These are phyloP conservation scores for Naganishia sp. DNA, from an alignment of 1,284 basidiomycete species.

Conservation along the genomic window DNA sequence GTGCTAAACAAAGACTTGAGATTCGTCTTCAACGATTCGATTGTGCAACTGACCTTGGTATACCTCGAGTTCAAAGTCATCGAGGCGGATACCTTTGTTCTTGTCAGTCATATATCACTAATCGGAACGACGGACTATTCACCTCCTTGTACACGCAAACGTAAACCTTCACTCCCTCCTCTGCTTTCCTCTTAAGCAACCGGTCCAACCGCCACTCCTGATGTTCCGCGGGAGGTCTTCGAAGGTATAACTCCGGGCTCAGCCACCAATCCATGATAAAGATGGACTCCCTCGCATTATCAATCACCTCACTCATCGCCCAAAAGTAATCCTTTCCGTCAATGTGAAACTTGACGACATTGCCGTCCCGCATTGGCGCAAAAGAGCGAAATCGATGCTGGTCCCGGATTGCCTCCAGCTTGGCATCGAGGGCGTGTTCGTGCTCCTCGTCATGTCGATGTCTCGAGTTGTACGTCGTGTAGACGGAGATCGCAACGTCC, in stretches of 20 bases:
- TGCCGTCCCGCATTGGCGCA: constrained; percentile 64
- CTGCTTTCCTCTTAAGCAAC: constrained; percentile 79
- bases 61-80: constrained; percentile 84
- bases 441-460: constrained; percentile 39
- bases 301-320: constrained; percentile 84
- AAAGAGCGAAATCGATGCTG: constrained; percentile 83
- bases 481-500: constrained; percentile 25
- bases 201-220: constrained; percentile 84
- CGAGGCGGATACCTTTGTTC: constrained; percentile 71
- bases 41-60: constrained; percentile 61
- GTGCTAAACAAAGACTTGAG: constrained; percentile 56
- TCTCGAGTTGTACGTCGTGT: constrained; percentile 54
- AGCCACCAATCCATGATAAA: constrained; percentile 59
- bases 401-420: constrained; percentile 69
- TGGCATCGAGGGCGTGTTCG: constrained; percentile 59
- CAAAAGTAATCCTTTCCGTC: constrained; percentile 92
- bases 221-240: constrained; percentile 78
- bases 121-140: neutral
- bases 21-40: constrained; percentile 5
- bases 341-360: constrained; percentile 85
- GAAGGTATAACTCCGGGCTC: constrained; percentile 84
- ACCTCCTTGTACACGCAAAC: constrained; percentile 65
- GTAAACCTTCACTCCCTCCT: constrained; percentile 85
- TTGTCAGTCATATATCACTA: neutral
- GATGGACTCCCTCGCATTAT: constrained; percentile 56